These are phyloP conservation scores for Durusdinium trenchii DNA, from an alignment of 73 alveolate genomes.

Conservation along the genomic window DNA sequence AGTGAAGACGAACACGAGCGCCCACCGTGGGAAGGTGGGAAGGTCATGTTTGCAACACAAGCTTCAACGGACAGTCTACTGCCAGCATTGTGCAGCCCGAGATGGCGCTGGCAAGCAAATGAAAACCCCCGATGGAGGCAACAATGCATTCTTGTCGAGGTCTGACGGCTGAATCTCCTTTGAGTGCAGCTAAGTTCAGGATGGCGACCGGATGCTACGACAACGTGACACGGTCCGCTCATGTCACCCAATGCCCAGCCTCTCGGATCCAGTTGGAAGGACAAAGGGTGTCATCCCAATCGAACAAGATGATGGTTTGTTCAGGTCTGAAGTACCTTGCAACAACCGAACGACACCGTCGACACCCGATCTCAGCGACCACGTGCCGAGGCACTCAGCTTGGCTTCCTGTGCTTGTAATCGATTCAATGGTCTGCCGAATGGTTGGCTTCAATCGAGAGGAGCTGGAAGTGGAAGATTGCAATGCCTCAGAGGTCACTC, in stretches of 20 bases:
- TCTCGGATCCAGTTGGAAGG: constrained; percentile 93
- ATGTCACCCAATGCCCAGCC: neutral
- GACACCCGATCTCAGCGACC: too few species aligned
- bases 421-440: constrained; percentile 91
- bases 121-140: neutral
- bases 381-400: constrained; percentile 60
- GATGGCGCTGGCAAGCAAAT: neutral
- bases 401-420: constrained; percentile 93
- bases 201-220: neutral
- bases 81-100: too few species aligned
- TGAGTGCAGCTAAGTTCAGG: neutral
- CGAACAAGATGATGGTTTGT: constrained; percentile 86
- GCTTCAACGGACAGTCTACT: too few species aligned
- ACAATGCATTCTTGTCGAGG: neutral
- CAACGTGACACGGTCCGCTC: neutral
- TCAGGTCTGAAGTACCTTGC: constrained; percentile 93
- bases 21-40: too few species aligned
- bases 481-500: neutral
- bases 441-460: constrained; percentile 85
- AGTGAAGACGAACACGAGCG: too few species aligned
- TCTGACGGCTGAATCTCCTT: neutral
- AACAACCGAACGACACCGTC: neutral
- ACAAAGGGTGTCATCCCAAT: constrained; percentile 94
- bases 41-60: too few species aligned
- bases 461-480: constrained; percentile 51